Evolutionary conservation across 1,139 yeast genomes (phyloP).

Genomic region (Eremothecium sinecaudum): DNA sequence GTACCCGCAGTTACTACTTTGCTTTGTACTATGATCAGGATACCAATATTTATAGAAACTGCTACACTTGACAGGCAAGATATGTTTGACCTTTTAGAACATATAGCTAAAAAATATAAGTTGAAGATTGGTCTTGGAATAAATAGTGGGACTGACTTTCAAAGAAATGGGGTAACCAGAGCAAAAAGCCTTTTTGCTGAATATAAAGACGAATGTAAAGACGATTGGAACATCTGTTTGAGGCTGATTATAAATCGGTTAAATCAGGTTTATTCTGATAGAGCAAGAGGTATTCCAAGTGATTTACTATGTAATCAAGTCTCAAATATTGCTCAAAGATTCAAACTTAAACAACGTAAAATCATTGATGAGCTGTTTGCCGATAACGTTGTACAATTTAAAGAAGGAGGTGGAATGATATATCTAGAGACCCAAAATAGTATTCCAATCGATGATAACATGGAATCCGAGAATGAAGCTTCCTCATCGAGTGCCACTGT

Average conservation of each 20-base stretch:
- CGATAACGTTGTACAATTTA: constrained; percentile 18
- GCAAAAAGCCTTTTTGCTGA: constrained; percentile 14
- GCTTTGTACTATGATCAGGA: constrained; percentile 18
- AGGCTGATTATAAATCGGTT: constrained; percentile 14
- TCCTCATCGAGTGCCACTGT: neutral
- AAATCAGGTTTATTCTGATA: constrained; percentile 15
- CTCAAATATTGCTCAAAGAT: constrained; percentile 13
- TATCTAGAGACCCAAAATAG: constrained; percentile 20
- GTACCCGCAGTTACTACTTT: constrained; percentile 15
- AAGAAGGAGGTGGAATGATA: constrained; percentile 15
- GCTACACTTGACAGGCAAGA: constrained; percentile 24
- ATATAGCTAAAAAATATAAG: constrained; percentile 19
- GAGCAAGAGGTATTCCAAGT: constrained; percentile 19
- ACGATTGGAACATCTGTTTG: constrained; percentile 25
- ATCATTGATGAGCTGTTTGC: constrained; percentile 18
- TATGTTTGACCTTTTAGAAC: constrained; percentile 24
- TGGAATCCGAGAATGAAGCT: constrained; percentile 1
- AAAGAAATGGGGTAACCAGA: constrained; percentile 18
- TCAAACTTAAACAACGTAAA: constrained; percentile 15
- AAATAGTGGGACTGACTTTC: constrained; percentile 16
- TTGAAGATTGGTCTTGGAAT: constrained; percentile 26
- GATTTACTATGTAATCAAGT: constrained; percentile 15
- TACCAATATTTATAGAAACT: constrained; percentile 27
- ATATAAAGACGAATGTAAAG: constrained; percentile 19
- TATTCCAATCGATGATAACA: constrained; percentile 5